These are phyloP conservation scores for Exophiala mesophila DNA, from an alignment of 2,329 filamentous ascomycete genomes.

Conservation along the genomic window DNA sequence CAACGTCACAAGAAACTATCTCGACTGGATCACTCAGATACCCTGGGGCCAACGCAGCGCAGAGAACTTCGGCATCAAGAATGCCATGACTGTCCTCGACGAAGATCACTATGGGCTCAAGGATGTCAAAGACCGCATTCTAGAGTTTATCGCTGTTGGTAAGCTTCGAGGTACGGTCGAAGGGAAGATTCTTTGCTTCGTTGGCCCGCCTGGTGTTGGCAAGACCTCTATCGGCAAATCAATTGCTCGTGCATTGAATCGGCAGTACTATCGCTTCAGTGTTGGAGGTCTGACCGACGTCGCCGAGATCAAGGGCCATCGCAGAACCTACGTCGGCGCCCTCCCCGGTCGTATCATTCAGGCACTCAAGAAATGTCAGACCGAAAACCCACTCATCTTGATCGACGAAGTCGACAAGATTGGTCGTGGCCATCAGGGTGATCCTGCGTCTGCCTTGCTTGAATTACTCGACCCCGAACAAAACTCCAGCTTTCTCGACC, in stretches of 20 bases:
- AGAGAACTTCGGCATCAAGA: conserved; percentile 92
- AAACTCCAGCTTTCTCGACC: conserved; percentile 93
- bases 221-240: conserved; percentile 99
- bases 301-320: conserved; percentile 96
- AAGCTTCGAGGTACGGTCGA: conserved; percentile 96
- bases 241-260: conserved; percentile 87
- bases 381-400: conserved; percentile 91
- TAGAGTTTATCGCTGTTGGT: conserved; percentile 97
- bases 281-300: conserved; percentile 96
- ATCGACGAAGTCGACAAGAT: conserved; percentile 99
- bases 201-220: conserved; percentile 92
- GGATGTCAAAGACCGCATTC: conserved; percentile 95
- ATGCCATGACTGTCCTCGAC: conserved; percentile 84
- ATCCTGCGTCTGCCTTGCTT: conserved; percentile 87
- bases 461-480: conserved; percentile 95
- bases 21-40: conserved; percentile 98
- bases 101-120: conserved; percentile 96
- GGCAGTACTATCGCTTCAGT: conserved; percentile 97
- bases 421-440: conserved; percentile 90
- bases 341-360: conserved; percentile 95
- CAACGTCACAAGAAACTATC: conserved; percentile 95
- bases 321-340: conserved; percentile 92
- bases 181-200: conserved; percentile 96
- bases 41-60: conserved; percentile 94
- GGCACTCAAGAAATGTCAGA: conserved; percentile 97